Evolutionary conservation across 2,329 filamentous ascomycete species (phyloP).

Genomic region (Cladosporium sphaerospermum): DNA sequence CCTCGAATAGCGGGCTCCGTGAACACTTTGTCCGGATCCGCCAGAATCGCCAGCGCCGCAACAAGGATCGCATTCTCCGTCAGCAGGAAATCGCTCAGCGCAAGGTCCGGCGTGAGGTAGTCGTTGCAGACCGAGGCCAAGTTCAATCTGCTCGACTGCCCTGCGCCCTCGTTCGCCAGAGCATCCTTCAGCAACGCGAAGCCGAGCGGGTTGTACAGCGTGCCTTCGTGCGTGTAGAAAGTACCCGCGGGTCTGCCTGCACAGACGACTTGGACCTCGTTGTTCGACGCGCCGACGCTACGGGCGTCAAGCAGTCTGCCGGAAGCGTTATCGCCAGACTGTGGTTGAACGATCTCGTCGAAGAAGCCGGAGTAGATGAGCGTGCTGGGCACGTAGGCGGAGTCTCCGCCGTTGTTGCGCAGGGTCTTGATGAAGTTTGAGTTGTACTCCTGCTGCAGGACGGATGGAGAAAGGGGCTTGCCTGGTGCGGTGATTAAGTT

Average conservation of each 20-base stretch:
- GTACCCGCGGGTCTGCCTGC: conserved; percentile 35
- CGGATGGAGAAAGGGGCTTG: conserved; percentile 29
- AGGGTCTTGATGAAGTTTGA: conserved; percentile 40
- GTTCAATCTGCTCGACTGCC: conserved; percentile 34
- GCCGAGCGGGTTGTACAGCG: conserved; percentile 45
- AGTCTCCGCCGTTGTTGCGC: conserved; percentile 41
- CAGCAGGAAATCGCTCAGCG: conserved; percentile 40
- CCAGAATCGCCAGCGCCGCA: conserved; percentile 31
- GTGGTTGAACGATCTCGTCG: conserved; percentile 50
- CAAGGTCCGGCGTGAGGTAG: conserved; percentile 34
- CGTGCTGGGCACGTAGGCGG: conserved; percentile 51
- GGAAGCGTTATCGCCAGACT: conserved; percentile 42
- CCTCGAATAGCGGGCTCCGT: conserved; percentile 37
- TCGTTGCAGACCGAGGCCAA: conserved; percentile 35
- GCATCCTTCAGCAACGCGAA: conserved; percentile 44
- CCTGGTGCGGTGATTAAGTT: conserved; percentile 27
- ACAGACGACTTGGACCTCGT: conserved; percentile 44
- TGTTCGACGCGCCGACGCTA: conserved; percentile 45
- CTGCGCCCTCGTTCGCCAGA: conserved; percentile 43
- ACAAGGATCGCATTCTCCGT: conserved; percentile 40
- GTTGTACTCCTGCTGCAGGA: conserved; percentile 45
- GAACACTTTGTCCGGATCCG: conserved; percentile 30
- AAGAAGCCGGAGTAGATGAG: conserved; percentile 44
- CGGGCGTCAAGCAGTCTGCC: conserved; percentile 39
- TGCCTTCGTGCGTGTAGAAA: conserved; percentile 47